Base-by-base conservation (phyloP, 2,329 filamentous ascomycete species). In the Alternaria brassicicola region DNA sequence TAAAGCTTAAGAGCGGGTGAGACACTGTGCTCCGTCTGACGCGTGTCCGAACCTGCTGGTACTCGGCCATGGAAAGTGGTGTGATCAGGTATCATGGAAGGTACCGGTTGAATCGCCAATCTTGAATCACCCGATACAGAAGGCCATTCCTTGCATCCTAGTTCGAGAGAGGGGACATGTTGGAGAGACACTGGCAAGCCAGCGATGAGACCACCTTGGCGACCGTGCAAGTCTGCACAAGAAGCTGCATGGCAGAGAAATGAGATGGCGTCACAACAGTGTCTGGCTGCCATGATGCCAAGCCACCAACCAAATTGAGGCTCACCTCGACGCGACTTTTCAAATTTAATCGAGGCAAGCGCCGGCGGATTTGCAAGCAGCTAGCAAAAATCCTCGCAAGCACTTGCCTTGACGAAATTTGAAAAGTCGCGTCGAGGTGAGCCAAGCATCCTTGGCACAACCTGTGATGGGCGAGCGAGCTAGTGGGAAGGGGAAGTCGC, bases 341-440 rank as follows among this genome's bases (percentile, higher is more conserved):
- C 60, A 58, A 57, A 66, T 59, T 59, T 65, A 59, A 64, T n/a
- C 12, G 5, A 15, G 43, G 19, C 38, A 35, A 48, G 25, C 49
- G 52, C 57, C n/a, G 47, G 33, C 12, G 36, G 30, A 39, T 48
- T 48, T 48, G 43, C 28, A 46, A 54, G 38, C 55, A 59, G 52
- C 59, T 66, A 65, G 62, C 59, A 43, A 65, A 49, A 59, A 30
- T 62, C 63, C 35, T 56, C 57, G 50, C 49, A 53, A 53, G 57
- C 52, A 47, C 25, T 48, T 35, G 38, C 19, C 43, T 15, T 6
- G 12, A n/a, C 63, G 59, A 65, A 59, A 59, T 66, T 57, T 58
- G 60, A 59, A 57, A 52, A 38, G 41, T 68, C 72, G 69, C 72
- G 70, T 75, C 71, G 64, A 48, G 45, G 42, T 59, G 59, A 73